Base-by-base conservation (phyloP, 2,329 filamentous ascomycete genomes). In the Trichoderma citrinoviride region DNA sequence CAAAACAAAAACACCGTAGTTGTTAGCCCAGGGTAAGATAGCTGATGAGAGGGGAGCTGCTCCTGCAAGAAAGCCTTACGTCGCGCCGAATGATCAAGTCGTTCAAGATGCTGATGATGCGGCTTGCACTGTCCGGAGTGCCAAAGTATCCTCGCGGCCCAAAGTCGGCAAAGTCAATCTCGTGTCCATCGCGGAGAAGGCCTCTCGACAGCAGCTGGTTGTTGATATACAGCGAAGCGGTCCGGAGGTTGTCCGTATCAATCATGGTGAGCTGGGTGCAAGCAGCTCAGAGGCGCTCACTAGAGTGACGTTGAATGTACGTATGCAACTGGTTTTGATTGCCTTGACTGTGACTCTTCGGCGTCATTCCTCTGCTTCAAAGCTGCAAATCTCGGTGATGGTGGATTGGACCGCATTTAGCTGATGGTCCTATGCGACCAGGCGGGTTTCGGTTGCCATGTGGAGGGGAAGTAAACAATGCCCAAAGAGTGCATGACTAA, bases 41-140 rank as follows among this genome's bases (percentile, higher is more conserved):
- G 33, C 33, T 37, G 3, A 14, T 14, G 33, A 37, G 33, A 37
- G 12, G 33, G 14, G 29, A 8, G 3, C 3, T 37, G 33, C 15
- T 37, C 67, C 57, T 29, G 17, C n/a, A 7, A n/a, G n/a, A n/a
- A 44, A 61, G 40, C 76, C 33, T 52, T 81, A 96, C 92, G 76
- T 99, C 95, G 81, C 93, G 87, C 70, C 93, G 87, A 66, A 97
- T 77, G 66, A 99, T 92, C 70, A 99, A 79, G 74, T 99, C 95
- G 77, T 99, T 97, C 55, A 99, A 87, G 25, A 99, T 84, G 74
- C 94, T 91, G 79, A 99, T 97, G 71, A 98, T 89, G 69, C 88
- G 87, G 21, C 90, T 90, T 88, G 95, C 94, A 19, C 90, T 91
- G 57, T 84, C 85, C 2, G 73, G 67, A 25, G 76, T 74, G 47